Evolutionary conservation across 768 basidiomycete genomes (phyloP).

Genomic region (Gymnopilus junonius): DNA sequence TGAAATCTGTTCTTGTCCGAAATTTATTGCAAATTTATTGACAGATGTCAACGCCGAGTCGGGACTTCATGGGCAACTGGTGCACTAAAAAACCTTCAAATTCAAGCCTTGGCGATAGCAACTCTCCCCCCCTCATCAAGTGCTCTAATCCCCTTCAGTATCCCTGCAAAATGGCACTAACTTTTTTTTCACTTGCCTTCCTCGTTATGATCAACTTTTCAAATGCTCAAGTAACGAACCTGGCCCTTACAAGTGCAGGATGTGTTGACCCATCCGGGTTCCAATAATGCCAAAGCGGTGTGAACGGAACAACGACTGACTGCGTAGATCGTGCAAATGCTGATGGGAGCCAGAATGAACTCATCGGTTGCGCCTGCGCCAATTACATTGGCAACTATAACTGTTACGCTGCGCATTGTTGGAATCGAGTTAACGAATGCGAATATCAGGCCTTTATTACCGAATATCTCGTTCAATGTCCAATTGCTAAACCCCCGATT

Average conservation of each 20-base stretch:
- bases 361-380: neutral
- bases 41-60: neutral
- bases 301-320: neutral
- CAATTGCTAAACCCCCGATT: neutral
- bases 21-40: neutral
- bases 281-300: neutral
- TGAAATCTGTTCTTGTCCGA: neutral
- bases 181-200: neutral
- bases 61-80: neutral
- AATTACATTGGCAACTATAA: slow-evolving; percentile 3
- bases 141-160: neutral
- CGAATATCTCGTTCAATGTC: neutral
- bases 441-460: neutral
- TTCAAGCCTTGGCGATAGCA: neutral
- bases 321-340: neutral
- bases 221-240: neutral
- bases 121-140: neutral
- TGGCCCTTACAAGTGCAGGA: neutral
- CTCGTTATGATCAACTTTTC: neutral
- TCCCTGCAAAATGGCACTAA: neutral
- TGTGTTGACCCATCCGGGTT: neutral
- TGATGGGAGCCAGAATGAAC: neutral
- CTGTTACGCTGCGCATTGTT: neutral
- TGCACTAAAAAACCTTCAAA: neutral
- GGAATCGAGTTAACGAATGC: slow-evolving; percentile 7